Evolutionary conservation across 1,139 yeast species (phyloP).

Genomic region (Nakaseomyces bracarensis): DNA sequence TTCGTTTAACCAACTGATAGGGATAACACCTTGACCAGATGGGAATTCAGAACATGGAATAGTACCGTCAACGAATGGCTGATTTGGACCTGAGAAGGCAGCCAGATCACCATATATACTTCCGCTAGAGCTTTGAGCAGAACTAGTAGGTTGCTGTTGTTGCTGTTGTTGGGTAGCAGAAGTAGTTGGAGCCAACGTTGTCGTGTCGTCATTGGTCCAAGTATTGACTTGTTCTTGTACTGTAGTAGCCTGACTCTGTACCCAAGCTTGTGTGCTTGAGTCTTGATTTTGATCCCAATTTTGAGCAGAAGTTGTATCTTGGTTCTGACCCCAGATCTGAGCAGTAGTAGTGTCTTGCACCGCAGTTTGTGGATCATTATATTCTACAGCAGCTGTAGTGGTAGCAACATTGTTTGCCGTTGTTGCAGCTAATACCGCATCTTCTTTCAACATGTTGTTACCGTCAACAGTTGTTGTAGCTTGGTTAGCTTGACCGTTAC

Average conservation of each 20-base stretch:
- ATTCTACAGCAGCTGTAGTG: conserved; percentile 14
- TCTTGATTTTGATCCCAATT: conserved; percentile 23
- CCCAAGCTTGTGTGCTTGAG: conserved; percentile 44
- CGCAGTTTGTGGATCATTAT: not conserved
- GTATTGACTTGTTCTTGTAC: not conserved
- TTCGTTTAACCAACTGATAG: conserved; percentile 48
- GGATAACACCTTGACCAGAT: conserved; percentile 65
- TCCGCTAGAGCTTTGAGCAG: conserved; percentile 29
- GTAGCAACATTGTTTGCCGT: conserved; percentile 10
- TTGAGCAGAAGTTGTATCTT: not conserved
- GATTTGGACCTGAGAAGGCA: conserved; percentile 44
- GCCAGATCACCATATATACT: conserved; percentile 50
- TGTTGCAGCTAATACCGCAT: conserved; percentile 4
- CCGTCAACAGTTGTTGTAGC: conserved; percentile 12
- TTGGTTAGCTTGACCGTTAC: conserved; percentile 22
- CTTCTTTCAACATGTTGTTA: conserved; percentile 5
- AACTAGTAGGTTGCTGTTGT: conserved; percentile 11
- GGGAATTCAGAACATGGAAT: conserved; percentile 55
- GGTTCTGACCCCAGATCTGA: not conserved
- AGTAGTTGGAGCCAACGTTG: conserved; percentile 22
- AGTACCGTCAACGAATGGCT: conserved; percentile 54
- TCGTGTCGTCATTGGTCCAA: conserved; percentile 17
- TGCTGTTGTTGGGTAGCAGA: conserved; percentile 15
- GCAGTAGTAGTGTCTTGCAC: not conserved
- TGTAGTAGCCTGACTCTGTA: conserved; percentile 29